Evolutionary conservation across 108 stramenopile genomes (phyloP).

Genomic region (Conticribra guillardii): DNA sequence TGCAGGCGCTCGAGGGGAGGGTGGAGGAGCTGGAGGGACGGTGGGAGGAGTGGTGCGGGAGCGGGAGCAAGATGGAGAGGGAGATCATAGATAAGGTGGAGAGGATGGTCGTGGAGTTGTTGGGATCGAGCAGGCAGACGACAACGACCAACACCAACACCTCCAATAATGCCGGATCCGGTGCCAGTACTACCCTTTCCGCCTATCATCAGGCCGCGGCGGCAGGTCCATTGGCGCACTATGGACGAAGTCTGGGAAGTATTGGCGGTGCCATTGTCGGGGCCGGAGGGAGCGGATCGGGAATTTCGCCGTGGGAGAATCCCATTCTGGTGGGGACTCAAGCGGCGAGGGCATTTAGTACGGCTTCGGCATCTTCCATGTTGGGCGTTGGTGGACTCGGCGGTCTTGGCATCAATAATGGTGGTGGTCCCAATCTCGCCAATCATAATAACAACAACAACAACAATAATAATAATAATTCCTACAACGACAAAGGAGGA

Average conservation of each 20-base stretch:
- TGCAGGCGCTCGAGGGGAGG: slow-evolving; percentile 54
- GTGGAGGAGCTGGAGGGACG: slow-evolving; percentile 31
- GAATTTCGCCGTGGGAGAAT: slow-evolving; percentile 7
- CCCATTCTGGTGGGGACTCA: slow-evolving; percentile 25
- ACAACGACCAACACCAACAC: not conserved
- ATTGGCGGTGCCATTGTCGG: slow-evolving; percentile 8
- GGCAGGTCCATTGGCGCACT: not conserved
- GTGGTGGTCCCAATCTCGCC: slow-evolving; percentile 51
- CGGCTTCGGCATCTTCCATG: slow-evolving; percentile 11
- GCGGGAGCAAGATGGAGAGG: slow-evolving; percentile 21
- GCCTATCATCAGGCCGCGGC: not conserved
- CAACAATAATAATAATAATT: too few species aligned
- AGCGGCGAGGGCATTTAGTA: slow-evolving; percentile 38
- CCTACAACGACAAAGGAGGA: too few species aligned
- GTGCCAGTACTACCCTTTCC: not conserved
- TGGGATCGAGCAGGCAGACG: slow-evolving; percentile 17
- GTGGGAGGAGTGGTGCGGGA: not conserved
- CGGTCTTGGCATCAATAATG: slow-evolving; percentile 49
- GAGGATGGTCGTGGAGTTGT: slow-evolving; percentile 30
- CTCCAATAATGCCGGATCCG: not conserved
- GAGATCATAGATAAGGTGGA: slow-evolving; percentile 35
- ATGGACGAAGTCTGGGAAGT: not conserved
- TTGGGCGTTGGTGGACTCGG: slow-evolving; percentile 42
- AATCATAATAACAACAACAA: not conserved
- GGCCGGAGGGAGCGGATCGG: slow-evolving; percentile 25